Base-by-base conservation (phyloP, 306 rosid species). In the Astragalus glycyphyllos region DNA sequence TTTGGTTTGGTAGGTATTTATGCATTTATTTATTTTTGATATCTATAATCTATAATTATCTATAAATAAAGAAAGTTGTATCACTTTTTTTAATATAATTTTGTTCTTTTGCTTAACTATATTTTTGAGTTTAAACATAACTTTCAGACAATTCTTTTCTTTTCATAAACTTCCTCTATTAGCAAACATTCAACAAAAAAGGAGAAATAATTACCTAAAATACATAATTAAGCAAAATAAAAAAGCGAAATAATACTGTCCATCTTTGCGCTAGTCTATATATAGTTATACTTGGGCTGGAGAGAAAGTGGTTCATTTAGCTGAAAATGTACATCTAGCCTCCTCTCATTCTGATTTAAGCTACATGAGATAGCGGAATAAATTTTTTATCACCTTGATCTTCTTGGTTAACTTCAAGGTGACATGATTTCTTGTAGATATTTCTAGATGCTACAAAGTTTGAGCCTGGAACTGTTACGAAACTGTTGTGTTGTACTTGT, bases 381-480 rank as follows among this genome's bases (percentile, higher is more conserved):
- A 14, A 34, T 67, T 59, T 59, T 34, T 11, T 58, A 34, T 58
- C 10, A 69, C 5, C 5, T 40, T 55, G 53, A 50, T 54, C 41
- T 59, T 65, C 15, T 38, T 47, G 3, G 69, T 72, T 59, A 23
- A 47, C 8, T 60, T 72, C 12, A 38, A 5, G 29, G 34, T 35
- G 42, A 46, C 40, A 11, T 17, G 51, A 26, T 8, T 8, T 56
- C 41, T 42, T 40, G 55, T 56, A 41, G 65, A 73, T 72, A 47
- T 72, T n/a, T 60, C 62, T 49, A 63, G 44, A 62, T 50, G 63
- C 32, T 53, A 47, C 53, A 26, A 53, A 14, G 46, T 40, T 55
- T 7, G 38, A 55, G 38, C 9, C 62, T 31, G 20, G 41, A 9
- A 31, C 5, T 56, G 11, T 56, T 56, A 31, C 31, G 62, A 29